Evolutionary conservation across 176 grass and related monocot species (phyloP).

Genomic region (Metroxylon sagu): DNA sequence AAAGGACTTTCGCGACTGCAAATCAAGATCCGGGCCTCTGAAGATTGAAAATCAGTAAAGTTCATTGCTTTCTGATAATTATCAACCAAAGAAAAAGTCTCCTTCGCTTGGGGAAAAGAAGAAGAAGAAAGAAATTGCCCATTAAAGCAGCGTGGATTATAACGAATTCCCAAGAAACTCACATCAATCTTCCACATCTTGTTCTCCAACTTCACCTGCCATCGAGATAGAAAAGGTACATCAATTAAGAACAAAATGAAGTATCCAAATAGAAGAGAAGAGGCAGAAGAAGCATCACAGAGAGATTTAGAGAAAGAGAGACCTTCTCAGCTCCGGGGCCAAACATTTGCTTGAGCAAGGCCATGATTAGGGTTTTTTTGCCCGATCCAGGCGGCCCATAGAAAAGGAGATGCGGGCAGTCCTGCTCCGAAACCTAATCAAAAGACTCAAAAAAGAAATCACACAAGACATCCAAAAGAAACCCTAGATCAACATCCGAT

Average conservation of each 20-base stretch:
- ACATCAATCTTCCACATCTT: constrained; percentile 97
- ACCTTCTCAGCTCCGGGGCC: constrained; percentile 76
- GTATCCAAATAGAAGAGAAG: not conserved
- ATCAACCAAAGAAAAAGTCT: too few relatives aligned
- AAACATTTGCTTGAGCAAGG: constrained; percentile 89
- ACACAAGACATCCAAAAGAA: constrained; percentile 4
- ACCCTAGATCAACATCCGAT: constrained; percentile 17
- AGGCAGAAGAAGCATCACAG: not conserved
- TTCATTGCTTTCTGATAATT: too few relatives aligned
- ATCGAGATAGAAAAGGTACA: not conserved
- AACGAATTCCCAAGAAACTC: constrained; percentile 13
- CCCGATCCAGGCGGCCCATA: constrained; percentile 86
- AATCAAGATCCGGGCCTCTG: too few relatives aligned
- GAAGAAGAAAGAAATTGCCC: not conserved
- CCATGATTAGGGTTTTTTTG: constrained; percentile 98
- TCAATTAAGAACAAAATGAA: too few relatives aligned
- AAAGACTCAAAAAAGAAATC: not conserved
- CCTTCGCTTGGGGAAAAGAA: not conserved
- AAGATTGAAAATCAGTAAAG: too few relatives aligned
- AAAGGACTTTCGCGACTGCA: too few relatives aligned
- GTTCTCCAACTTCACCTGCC: constrained; percentile 97
- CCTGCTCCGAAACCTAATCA: constrained; percentile 77
- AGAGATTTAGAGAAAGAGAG: not conserved
- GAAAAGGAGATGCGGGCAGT: constrained; percentile 94
- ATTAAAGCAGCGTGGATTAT: too few relatives aligned